Conservation (phyloP, 2,329 filamentous ascomycete species). For the Tolypocladium ophioglossoides region DNA sequence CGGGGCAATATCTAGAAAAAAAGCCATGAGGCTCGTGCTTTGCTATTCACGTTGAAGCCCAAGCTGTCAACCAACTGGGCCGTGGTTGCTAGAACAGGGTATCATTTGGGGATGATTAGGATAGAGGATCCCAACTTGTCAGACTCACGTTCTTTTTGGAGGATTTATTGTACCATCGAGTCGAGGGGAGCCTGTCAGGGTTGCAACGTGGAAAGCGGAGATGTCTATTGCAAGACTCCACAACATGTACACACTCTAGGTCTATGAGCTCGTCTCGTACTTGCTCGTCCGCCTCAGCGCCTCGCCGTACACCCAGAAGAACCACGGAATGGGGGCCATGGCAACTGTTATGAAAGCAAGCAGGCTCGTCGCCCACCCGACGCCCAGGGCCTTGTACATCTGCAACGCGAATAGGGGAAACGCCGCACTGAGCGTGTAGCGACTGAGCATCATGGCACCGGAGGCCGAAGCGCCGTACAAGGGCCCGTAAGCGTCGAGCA, state of each 20-base stretch:
- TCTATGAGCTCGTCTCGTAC: constrained; percentile 15
- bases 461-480: constrained; percentile 16
- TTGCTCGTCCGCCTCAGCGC: constrained; percentile 11
- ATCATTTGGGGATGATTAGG: background rate
- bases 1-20: too few relatives aligned
- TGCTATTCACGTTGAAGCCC: background rate
- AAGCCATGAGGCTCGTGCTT: too few relatives aligned
- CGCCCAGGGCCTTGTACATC: constrained; percentile 28
- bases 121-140: background rate
- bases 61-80: too few relatives aligned
- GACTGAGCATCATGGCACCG: constrained; percentile 14
- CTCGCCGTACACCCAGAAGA: constrained; percentile 14
- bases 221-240: background rate
- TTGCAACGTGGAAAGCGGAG: background rate
- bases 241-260: background rate
- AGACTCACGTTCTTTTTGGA: too few relatives aligned
- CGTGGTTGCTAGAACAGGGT: background rate
- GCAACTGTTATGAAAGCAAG: constrained; percentile 27
- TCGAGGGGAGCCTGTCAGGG: background rate
- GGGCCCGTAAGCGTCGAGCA: constrained; percentile 17
- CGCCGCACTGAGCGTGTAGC: constrained; percentile 47
- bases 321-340: constrained; percentile 25
- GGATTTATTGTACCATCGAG: background rate
- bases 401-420: constrained; percentile 33
- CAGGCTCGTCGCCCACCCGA: constrained; percentile 33